Evolutionary conservation across 768 basidiomycete genomes (phyloP), one percentile per base, ranked within the genome.

Genomic region (Clitopilus passeckerianus): DNA sequence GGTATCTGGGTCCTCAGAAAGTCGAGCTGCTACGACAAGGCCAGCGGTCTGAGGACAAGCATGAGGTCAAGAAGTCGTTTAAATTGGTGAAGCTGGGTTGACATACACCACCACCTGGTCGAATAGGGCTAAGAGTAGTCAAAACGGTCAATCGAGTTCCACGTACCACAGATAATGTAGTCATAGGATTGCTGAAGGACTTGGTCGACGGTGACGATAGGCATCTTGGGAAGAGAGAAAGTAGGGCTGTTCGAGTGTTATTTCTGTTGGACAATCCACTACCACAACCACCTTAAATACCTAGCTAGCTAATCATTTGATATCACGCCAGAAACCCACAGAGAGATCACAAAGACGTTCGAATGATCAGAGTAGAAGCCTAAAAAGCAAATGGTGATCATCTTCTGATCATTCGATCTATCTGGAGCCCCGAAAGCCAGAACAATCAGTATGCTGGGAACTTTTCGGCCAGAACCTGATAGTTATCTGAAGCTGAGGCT

Each of bases 101-200:
- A 55, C 54, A 6, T 37, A 55, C 54, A 24, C 54, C 54, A 22
- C 54, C 54, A 34, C 54, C 54, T 55, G n/a, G 1, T 5, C 10
- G 23, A 55, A 4, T 34, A 6, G 12, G 35, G 30, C 1, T n/a
- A 18, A 22, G n/a, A 33, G 23, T 55, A 18, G 20, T 18, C 15
- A n/a, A 12, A 35, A 41, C 14, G n/a, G 37, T 12, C 37, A n/a
- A 23, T 52, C 18, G 20, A 30, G 18, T 4, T 14, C 12, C 37
- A 22, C 63, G 15, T 54, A 64, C 63, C 63, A 35, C 59, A 53
- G 35, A 63, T 22, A 18, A 64, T 53, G 54, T 64, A 64, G 37
- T 62, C 61, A 55, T 63, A 64, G 24, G 34, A 15, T 20, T 62
- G 59, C 14, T 60, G 34, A 15, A 23, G 8, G 7, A 54, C 57